Percentiles rank a stretch among this genome's conserved stretches.
Evolutionary conservation across 345 rosid species (phyloP).

Genomic region (Heritiera fomes): DNA sequence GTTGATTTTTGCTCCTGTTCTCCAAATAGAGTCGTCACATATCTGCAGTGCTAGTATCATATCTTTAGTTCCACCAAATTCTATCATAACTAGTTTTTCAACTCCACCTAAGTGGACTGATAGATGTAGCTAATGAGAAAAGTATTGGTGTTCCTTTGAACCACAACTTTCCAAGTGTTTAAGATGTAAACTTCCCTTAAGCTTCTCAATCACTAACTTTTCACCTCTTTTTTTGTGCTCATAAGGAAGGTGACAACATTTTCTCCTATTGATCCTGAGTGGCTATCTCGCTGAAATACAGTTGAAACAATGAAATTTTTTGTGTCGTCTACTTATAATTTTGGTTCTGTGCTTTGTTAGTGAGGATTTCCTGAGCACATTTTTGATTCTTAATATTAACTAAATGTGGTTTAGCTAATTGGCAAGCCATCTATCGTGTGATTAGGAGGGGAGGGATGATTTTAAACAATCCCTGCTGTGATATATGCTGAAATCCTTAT

Average conservation of each 20-base stretch:
- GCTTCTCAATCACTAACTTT: not conserved
- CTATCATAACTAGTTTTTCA: slow-evolving; percentile 3
- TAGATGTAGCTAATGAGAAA: slow-evolving; percentile 5
- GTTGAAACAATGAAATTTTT: not conserved
- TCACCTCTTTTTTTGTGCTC: slow-evolving; percentile 1
- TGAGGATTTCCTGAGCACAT: slow-evolving; percentile 4
- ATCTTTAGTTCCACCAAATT: slow-evolving; percentile 2
- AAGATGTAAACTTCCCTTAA: not conserved
- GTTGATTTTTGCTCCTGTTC: not conserved
- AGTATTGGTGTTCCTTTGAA: not conserved
- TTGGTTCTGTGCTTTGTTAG: not conserved
- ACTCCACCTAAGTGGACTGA: not conserved
- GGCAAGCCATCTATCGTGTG: not conserved
- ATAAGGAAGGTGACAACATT: slow-evolving; percentile 1
- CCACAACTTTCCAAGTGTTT: not conserved
- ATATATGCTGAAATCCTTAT: not conserved
- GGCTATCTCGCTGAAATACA: not conserved
- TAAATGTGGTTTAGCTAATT: slow-evolving; percentile 6
- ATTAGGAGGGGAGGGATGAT: not conserved
- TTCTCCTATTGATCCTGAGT: not conserved
- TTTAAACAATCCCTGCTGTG: not conserved
- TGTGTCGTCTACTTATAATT: not conserved
- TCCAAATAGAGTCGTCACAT: not conserved
- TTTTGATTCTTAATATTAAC: not conserved
- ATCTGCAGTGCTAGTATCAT: not conserved